Evolutionary conservation across 495 filamentous ascomycete species (phyloP).

Genomic region (Articulospora tetracladia): DNA sequence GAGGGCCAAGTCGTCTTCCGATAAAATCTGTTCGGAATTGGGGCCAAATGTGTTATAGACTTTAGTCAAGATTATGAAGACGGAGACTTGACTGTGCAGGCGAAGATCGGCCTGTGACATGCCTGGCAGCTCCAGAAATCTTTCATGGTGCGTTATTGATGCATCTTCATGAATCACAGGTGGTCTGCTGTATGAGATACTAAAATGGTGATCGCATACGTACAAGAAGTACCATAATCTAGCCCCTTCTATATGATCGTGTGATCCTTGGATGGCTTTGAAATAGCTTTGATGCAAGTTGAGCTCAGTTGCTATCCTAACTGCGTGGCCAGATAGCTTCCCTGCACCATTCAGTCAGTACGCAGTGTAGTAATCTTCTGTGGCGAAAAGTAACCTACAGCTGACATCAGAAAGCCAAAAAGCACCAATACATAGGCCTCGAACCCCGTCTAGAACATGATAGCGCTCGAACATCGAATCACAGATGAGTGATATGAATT

Average conservation of each 20-base stretch:
- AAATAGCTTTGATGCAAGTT: constrained; percentile 39
- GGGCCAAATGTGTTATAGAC: constrained; percentile 55
- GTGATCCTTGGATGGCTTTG: constrained; percentile 36
- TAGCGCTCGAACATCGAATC: constrained; percentile 35
- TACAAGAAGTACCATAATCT: constrained; percentile 38
- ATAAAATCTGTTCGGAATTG: constrained; percentile 48
- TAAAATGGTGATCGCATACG: constrained; percentile 42
- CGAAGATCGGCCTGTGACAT: constrained; percentile 49
- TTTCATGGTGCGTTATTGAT: constrained; percentile 47
- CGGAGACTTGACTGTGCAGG: constrained; percentile 50
- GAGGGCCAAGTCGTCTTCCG: constrained; percentile 49
- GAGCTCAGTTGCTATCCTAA: constrained; percentile 37
- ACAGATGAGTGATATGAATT: constrained; percentile 32
- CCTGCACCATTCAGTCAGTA: constrained; percentile 18
- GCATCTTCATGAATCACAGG: constrained; percentile 46
- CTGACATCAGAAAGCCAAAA: constrained; percentile 37
- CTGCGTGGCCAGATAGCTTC: constrained; percentile 39
- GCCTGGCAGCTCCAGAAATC: constrained; percentile 43
- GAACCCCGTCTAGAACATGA: constrained; percentile 32
- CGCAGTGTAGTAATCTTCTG: not conserved
- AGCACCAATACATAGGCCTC: constrained; percentile 34
- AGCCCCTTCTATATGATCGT: constrained; percentile 43
- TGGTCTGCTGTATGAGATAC: constrained; percentile 37
- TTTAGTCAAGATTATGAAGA: constrained; percentile 55
- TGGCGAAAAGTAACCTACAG: constrained; percentile 12